A percentile compares a stretch with the other conserved stretches of the same genome.
phyloP scores from a whole-genome alignment of 1,284 basidiomycete species.

The Ceratorhiza oryzae-sativae region DNA sequence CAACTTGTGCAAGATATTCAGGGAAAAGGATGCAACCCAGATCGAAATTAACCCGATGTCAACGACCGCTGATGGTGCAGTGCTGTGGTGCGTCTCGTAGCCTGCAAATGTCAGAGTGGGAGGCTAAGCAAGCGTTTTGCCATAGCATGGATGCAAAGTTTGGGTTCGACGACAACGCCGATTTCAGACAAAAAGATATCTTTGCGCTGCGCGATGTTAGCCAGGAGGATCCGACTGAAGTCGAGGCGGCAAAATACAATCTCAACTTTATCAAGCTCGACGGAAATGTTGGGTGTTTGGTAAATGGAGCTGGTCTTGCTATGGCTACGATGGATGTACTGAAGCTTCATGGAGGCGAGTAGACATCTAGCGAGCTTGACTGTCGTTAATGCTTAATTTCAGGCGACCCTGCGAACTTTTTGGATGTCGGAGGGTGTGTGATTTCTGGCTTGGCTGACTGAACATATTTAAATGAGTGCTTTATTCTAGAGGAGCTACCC shows the following conservation, averaged over 20 bases:
- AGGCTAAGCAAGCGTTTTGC: conserved; percentile 34
- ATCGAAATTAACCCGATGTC: conserved; percentile 99
- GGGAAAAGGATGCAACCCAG: conserved; percentile 99
- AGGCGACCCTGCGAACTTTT: conserved; percentile 92
- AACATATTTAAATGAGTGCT: conserved; percentile 15
- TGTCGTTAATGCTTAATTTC: neutral
- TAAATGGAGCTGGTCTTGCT: conserved; percentile 98
- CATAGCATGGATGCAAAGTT: conserved; percentile 99
- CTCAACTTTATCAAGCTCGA: conserved; percentile 99
- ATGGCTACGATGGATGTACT: conserved; percentile 99
- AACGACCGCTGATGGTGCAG: conserved; percentile 91
- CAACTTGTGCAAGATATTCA: conserved; percentile 96
- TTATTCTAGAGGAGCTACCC: conserved; percentile 83
- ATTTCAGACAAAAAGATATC: conserved; percentile 94
- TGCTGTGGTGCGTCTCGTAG: conserved; percentile 76
- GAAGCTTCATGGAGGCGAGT: conserved; percentile 82
- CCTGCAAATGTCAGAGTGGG: neutral
- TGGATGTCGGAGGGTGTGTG: conserved; percentile 92
- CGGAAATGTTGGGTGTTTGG: conserved; percentile 96
- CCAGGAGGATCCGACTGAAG: conserved; percentile 97
- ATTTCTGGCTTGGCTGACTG: neutral
- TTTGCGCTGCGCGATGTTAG: conserved; percentile 90
- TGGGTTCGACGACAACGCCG: conserved; percentile 99
- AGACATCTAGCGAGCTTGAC: no score
- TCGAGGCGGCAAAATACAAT: conserved; percentile 92